Conservation (phyloP, 805 yeast species). For the Lachancea cidri region DNA sequence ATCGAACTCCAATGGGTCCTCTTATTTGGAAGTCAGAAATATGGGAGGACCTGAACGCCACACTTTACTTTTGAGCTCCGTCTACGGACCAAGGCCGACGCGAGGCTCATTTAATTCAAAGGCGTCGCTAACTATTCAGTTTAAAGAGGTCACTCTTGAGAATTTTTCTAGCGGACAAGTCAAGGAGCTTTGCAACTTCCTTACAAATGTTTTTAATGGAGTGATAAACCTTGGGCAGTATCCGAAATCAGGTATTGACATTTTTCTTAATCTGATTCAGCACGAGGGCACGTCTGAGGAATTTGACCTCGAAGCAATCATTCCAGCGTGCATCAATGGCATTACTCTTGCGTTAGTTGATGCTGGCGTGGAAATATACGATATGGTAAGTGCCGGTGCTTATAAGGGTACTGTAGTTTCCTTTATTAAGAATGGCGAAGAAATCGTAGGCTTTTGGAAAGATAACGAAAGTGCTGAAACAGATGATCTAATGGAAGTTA, state of each 20-base stretch:
- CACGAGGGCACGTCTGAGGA: slow-evolving; percentile 6
- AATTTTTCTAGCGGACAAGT: slow-evolving; percentile 22
- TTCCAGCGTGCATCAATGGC: slow-evolving; percentile 34
- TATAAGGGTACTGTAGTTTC: slow-evolving; percentile 43
- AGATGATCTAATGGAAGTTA: slow-evolving; percentile 31
- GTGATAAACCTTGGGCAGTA: slow-evolving; percentile 54
- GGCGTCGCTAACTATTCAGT: slow-evolving; percentile 56
- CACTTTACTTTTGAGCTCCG: slow-evolving; percentile 53
- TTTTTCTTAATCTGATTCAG: slow-evolving; percentile 59
- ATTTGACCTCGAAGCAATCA: slow-evolving; percentile 31
- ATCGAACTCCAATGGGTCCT: slow-evolving; percentile 74
- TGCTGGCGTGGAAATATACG: slow-evolving; percentile 75
- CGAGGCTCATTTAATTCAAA: slow-evolving; percentile 64
- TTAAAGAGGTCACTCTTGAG: slow-evolving; percentile 34
- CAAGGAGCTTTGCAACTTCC: slow-evolving; percentile 41
- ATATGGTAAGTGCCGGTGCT: slow-evolving; percentile 65
- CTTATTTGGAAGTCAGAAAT: slow-evolving; percentile 63
- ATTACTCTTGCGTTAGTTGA: slow-evolving; percentile 75
- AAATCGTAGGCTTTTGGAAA: slow-evolving; percentile 57
- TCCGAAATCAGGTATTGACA: slow-evolving; percentile 85
- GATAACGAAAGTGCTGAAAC: slow-evolving; percentile 33
- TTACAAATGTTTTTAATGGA: slow-evolving; percentile 35
- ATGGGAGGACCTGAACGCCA: too few species aligned
- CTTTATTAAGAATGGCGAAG: slow-evolving; percentile 50
- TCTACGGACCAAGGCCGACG: slow-evolving; percentile 87